Evolutionary conservation across 441 rosid genomes (phyloP).

Genomic region (Breynia disticha): DNA sequence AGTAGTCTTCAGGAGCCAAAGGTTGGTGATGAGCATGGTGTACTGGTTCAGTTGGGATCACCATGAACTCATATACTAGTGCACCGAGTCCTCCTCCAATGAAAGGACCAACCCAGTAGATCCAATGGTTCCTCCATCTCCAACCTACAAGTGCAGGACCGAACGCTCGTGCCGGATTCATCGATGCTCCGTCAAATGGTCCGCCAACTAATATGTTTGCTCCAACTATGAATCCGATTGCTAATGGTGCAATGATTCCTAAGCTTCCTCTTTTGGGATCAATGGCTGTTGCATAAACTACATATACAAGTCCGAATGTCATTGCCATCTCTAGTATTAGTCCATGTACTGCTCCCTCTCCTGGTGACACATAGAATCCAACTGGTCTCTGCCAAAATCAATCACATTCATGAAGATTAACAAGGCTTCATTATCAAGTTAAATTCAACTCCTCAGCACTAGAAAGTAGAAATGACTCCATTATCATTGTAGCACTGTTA

Average conservation of each 20-base stretch:
- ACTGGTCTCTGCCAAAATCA: slow-evolving; percentile 53
- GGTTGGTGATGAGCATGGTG: slow-evolving; percentile 59
- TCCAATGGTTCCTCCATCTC: slow-evolving; percentile 87
- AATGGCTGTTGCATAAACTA: slow-evolving; percentile 50
- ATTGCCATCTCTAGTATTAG: slow-evolving; percentile 49
- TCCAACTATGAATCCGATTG: slow-evolving; percentile 54
- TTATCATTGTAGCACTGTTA: too few relatives aligned
- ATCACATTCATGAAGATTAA: too few relatives aligned
- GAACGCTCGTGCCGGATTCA: slow-evolving; percentile 80
- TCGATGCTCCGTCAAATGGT: slow-evolving; percentile 70
- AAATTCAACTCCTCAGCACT: too few relatives aligned
- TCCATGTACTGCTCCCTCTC: slow-evolving; percentile 41
- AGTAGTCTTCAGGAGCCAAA: slow-evolving; percentile 75
- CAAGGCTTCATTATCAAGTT: too few relatives aligned
- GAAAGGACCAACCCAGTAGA: slow-evolving; percentile 78
- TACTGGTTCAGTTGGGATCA: slow-evolving; percentile 49
- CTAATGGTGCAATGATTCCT: slow-evolving; percentile 62
- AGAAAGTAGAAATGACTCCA: too few relatives aligned
- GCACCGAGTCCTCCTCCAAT: slow-evolving; percentile 61
- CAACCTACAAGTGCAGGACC: slow-evolving; percentile 84
- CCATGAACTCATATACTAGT: slow-evolving; percentile 49
- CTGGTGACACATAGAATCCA: slow-evolving; percentile 47
- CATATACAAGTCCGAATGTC: slow-evolving; percentile 60
- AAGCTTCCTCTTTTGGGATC: slow-evolving; percentile 77
- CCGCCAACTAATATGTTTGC: slow-evolving; percentile 72